These are phyloP conservation scores for Scedosporium dehoogii DNA, from an alignment of 2,329 filamentous ascomycete species.

Conservation along the genomic window DNA sequence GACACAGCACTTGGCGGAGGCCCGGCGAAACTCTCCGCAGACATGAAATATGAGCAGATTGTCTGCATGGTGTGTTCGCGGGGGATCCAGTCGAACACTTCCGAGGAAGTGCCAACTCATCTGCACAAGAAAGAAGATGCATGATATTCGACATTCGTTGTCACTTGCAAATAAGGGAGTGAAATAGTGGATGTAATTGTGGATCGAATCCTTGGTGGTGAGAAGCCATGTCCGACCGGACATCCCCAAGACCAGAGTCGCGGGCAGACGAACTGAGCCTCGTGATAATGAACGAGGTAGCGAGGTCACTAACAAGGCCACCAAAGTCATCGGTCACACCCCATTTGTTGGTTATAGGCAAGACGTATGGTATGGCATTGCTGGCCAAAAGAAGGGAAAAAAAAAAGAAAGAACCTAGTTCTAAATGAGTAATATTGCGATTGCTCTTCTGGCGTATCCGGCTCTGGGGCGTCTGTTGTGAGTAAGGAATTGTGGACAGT, in stretches of 20 bases:
- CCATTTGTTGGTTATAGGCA: not conserved
- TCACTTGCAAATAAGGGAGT: not conserved
- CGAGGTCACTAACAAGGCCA: not conserved
- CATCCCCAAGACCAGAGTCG: slow-evolving; percentile 3
- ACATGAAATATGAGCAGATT: not conserved
- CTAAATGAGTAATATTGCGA: not conserved
- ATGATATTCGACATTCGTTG: not conserved
- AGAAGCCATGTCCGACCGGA: slow-evolving; percentile 6
- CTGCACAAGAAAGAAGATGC: not conserved
- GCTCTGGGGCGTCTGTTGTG: not conserved
- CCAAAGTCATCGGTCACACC: not conserved
- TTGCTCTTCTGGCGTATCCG: not conserved
- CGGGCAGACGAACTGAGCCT: slow-evolving; percentile 4
- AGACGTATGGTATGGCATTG: not conserved
- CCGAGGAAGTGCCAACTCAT: not conserved
- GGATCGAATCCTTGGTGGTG: slow-evolving; percentile 1
- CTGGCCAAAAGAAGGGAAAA: not conserved
- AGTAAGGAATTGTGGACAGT: not conserved
- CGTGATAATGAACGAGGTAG: not conserved
- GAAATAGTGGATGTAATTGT: not conserved
- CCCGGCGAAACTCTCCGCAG: not conserved
- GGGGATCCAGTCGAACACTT: not conserved
- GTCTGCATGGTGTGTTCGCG: not conserved
- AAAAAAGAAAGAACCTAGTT: not conserved
- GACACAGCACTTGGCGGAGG: not conserved